Evolutionary conservation across 352 stramenopile genomes (phyloP).

Genomic region (Albugo candida): DNA sequence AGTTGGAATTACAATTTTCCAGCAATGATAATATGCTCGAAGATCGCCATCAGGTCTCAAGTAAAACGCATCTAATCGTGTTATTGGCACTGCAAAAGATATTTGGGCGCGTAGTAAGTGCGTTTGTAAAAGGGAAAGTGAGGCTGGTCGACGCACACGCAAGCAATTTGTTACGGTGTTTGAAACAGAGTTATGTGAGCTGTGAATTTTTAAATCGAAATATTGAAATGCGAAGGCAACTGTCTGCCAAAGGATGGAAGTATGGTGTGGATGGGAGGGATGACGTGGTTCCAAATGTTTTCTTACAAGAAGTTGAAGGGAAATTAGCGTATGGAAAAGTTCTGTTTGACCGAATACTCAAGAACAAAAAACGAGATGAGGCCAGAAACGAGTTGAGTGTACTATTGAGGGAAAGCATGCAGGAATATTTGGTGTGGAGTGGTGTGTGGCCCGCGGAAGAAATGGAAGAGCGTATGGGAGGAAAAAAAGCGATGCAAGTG

Average conservation of each 20-base stretch:
- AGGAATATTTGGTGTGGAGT: constrained; percentile 60
- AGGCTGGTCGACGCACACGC: constrained; percentile 40
- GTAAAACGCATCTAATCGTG: constrained; percentile 37
- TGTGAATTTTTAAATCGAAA: constrained; percentile 56
- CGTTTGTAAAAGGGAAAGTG: constrained; percentile 17
- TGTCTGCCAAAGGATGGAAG: constrained; percentile 23
- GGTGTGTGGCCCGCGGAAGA: constrained; percentile 24
- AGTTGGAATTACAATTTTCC: constrained; percentile 34
- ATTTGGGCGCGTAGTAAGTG: constrained; percentile 42
- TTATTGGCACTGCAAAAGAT: constrained; percentile 44
- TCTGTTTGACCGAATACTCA: constrained; percentile 24
- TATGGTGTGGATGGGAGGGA: constrained; percentile 17
- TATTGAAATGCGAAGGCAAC: constrained; percentile 23
- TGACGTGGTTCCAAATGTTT: constrained; percentile 25
- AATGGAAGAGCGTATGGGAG: constrained; percentile 26
- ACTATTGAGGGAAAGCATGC: constrained; percentile 35
- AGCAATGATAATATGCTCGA: constrained; percentile 29
- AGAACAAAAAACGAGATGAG: constrained; percentile 29
- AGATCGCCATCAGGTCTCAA: constrained; percentile 30
- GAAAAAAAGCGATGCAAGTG: constrained; percentile 23
- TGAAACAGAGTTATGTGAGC: constrained; percentile 57
- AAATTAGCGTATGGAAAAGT: constrained; percentile 63
- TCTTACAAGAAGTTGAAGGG: constrained; percentile 53
- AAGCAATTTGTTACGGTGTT: constrained; percentile 19
- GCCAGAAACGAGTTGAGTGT: constrained; percentile 40